Evolutionary conservation across 78 protist species (phyloP), one percentile per base, ranked within the genome.

Genomic region (Dictyostelium firmibasis): DNA sequence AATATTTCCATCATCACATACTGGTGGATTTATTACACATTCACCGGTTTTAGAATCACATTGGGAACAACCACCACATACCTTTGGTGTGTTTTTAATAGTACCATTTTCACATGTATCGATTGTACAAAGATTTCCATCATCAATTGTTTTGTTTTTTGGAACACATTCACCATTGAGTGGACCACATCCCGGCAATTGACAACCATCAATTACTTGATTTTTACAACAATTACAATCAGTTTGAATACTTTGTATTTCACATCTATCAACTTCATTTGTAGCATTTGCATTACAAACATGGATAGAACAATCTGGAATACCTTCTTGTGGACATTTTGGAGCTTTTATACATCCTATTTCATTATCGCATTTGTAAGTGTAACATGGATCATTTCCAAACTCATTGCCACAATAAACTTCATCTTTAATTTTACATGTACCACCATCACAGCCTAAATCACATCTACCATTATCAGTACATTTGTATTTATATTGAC

Each of bases 81-180:
- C 25, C 2, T n/a, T 11, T 6, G 85, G 85, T 16, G 35, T 29
- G 2, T 44, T 38, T 0, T 7, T 27, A 16, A 27, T n/a, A 2
- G 0, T 0, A 47, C 85, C 85, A 27, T 25, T 35, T 6, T 23
- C 86, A 60, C 86, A 82, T 10, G 1, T 10, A 57, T 47, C 75
- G 35, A 57, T 35, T 2, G 86, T 82, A 82, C 86, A 82, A 18
- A 11, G 2, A 82, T 57, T 82, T 60, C 75, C 75, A 81, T 81
- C 85, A 20, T 43, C 64, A 11, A 53, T 13, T 1, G 6, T n/a
- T 20, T 35, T 74, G 7, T 74, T 23, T 0, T 35, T 14, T 74
- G 81, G 81, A 20, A 31, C 4, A n/a, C 83, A 77, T 35, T 2
- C 6, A 0, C 38, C 81, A 10, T 41, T 33, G 20, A 16, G n/a